Conservation (phyloP, 2,329 filamentous ascomycete genomes). For the Cadophora luteo-olivacea region DNA sequence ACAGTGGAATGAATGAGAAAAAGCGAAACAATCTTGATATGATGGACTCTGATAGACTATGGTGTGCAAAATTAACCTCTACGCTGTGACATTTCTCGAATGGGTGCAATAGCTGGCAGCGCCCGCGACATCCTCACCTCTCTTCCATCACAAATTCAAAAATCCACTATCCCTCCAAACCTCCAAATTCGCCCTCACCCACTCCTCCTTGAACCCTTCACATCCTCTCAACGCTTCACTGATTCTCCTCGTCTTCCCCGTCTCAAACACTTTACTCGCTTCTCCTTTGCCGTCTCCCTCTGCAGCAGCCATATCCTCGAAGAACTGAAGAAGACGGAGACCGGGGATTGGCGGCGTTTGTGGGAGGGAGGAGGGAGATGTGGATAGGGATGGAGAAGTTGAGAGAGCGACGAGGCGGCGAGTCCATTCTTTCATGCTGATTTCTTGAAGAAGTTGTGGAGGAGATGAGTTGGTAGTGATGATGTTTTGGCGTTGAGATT, state of each 20-base stretch:
- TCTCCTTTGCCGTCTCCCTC: conserved; percentile 14
- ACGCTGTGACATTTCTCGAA: too few relatives aligned
- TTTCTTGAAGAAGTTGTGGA: conserved; percentile 18
- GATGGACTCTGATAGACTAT: not conserved
- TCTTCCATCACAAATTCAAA: conserved; percentile 17
- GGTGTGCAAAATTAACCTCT: too few relatives aligned
- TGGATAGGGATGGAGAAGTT: not conserved
- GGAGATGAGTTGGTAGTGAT: not conserved
- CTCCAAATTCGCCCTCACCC: conserved; percentile 34
- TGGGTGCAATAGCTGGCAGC: too few relatives aligned
- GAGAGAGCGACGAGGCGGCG: conserved; percentile 20
- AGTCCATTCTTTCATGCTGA: conserved; percentile 37
- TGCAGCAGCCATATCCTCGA: conserved; percentile 36
- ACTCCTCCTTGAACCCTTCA: conserved; percentile 30
- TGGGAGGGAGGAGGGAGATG: not conserved
- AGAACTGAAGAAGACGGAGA: conserved; percentile 36
- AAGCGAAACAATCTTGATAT: not conserved
- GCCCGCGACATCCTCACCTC: too few relatives aligned
- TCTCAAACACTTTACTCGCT: conserved; percentile 34
- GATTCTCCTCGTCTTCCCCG: conserved; percentile 31
- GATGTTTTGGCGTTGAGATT: not conserved
- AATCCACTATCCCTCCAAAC: conserved; percentile 38
- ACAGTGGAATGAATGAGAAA: not conserved
- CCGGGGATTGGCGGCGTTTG: conserved; percentile 30
- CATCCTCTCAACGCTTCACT: conserved; percentile 33